A percentile compares a stretch with the other conserved stretches of the same genome.
Evolutionary conservation across 2,329 filamentous ascomycete genomes (phyloP).

Genomic region (Acrocalymma vagum): DNA sequence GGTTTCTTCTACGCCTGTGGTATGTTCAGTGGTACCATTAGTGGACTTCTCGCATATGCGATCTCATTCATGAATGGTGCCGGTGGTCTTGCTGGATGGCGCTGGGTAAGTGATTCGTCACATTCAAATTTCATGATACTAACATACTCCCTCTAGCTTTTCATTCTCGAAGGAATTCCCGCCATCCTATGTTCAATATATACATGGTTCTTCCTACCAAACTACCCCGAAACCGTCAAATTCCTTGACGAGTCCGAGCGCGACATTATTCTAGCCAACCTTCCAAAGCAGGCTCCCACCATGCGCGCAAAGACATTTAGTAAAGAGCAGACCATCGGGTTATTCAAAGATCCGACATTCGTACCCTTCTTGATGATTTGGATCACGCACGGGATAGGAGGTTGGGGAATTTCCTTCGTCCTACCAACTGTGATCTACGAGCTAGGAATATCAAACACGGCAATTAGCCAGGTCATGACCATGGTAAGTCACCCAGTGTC

Average conservation of each 20-base stretch:
- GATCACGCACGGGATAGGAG: constrained; percentile 32
- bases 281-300: constrained; percentile 29
- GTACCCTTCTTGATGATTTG: constrained; percentile 34
- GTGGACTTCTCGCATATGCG: constrained; percentile 63
- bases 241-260: constrained; percentile 27
- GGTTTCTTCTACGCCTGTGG: constrained; percentile 66
- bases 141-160: constrained; percentile 17
- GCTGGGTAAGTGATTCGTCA: constrained; percentile 41
- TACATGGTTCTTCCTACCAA: constrained; percentile 28
- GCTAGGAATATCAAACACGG: constrained; percentile 25
- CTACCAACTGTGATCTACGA: constrained; percentile 31
- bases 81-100: constrained; percentile 47
- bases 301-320: constrained; percentile 33
- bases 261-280: constrained; percentile 21
- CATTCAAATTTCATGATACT: neutral
- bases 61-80: constrained; percentile 68
- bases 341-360: constrained; percentile 28
- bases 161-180: constrained; percentile 30
- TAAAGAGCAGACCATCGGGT: constrained; percentile 19
- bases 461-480: constrained; percentile 31
- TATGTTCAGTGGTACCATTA: constrained; percentile 65
- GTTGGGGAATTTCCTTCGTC: constrained; percentile 32
- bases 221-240: constrained; percentile 26
- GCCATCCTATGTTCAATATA: constrained; percentile 22
- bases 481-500: constrained; percentile 24